Evolutionary conservation across 2,329 filamentous ascomycete genomes (phyloP).

Genomic region (Stemphylium vesicarium): DNA sequence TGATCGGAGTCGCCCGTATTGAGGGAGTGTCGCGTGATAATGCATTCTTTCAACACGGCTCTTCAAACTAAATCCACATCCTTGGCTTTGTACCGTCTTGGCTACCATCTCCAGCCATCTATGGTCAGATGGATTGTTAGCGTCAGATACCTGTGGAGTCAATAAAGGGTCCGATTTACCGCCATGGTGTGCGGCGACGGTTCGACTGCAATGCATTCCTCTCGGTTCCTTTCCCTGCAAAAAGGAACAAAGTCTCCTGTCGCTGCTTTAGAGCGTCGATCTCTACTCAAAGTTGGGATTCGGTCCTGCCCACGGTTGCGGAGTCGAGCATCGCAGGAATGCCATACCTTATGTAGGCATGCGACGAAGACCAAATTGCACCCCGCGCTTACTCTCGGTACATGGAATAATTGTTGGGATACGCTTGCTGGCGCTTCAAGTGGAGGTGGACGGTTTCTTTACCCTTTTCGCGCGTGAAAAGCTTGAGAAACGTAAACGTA

Average conservation of each 20-base stretch:
- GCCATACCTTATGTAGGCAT: slow-evolving; percentile 3
- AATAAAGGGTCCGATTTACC: neutral
- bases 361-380: neutral
- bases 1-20: neutral
- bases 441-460: slow-evolving; percentile 5
- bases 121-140: neutral
- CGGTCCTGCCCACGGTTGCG: neutral
- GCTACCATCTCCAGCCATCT: neutral
- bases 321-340: slow-evolving; percentile 2
- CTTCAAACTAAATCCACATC: slow-evolving; percentile 1
- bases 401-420: neutral
- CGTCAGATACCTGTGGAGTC: slow-evolving; percentile 2
- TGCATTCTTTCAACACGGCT: neutral
- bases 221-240: neutral
- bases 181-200: neutral
- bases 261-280: neutral
- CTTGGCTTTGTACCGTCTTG: neutral
- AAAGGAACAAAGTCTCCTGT: neutral
- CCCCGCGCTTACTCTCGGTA: slow-evolving; percentile 12
- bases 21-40: slow-evolving; percentile 1
- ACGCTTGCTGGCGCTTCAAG: neutral
- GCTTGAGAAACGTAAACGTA: slow-evolving; percentile 16
- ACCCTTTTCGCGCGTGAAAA: slow-evolving; percentile 8
- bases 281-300: neutral
- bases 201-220: neutral